Evolutionary conservation across 768 basidiomycete genomes (phyloP), one percentile per base, ranked within the genome.

Genomic region (Austroboletus eburneus): DNA sequence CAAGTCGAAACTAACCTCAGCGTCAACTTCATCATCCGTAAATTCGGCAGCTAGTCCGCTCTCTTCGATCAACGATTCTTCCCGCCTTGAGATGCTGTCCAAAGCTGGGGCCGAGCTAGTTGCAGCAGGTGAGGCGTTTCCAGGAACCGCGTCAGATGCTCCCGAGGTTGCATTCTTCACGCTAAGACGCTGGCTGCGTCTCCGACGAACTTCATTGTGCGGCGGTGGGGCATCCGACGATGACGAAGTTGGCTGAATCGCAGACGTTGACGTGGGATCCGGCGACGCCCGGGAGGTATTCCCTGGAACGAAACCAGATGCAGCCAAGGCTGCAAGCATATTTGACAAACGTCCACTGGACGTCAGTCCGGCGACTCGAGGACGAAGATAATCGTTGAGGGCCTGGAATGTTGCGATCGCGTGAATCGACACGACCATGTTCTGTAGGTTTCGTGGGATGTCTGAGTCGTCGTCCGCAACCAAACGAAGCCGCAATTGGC

Each of bases 381-480:
- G 95, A 1, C 92, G 85, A 12, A 98, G 79, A 64, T 97, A 99
- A 64, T 96, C 94, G 59, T 96, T 91, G 24, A 98, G 76, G 1
- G 95, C 93, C 64, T 96, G 92, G 78, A 98, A 92, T 1, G 93
- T 97, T 1, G 96, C 95, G 51, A 98, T 96, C 6, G 94, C 95
- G 62, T 98, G 95, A 50, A 98, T 98, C 7, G 94, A 97, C 18
- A 98, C 90, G 32, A 92, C 90, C 59, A 98, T 89, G 55, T 91
- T 93, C 58, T 87, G 87, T 27, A 90, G 71, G 60, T 79, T 85
- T 45, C 85, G 82, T 16, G 96, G 95, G 18, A 95, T 79, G 54
- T 93, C 92, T 0, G 87, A 81, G 27, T 88, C 90, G 43, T 96
- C 91, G 9, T 85, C 85, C 1, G 93, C 91, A n/a, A 90, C 77